Conservation (phyloP, 1,284 basidiomycete species). For the Marasmius tenuissimus region DNA sequence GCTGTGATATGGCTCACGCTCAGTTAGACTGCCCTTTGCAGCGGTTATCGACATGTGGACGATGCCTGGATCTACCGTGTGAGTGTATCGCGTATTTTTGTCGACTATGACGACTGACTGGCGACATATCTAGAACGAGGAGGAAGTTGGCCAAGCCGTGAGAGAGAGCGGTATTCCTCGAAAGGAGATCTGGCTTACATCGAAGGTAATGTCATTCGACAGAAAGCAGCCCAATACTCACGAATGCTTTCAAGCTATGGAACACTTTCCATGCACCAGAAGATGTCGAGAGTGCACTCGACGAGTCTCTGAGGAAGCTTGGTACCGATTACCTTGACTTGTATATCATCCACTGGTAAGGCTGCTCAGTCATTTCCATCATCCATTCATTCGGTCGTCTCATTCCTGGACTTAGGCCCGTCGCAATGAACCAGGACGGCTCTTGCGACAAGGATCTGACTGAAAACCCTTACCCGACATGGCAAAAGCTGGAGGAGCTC, state of each 20-base stretch:
- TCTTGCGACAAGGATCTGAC: slow-evolving; percentile 59
- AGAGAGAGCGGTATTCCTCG: slow-evolving; percentile 55
- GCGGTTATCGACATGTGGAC: slow-evolving; percentile 76
- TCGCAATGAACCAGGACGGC: slow-evolving; percentile 66
- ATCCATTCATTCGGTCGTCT: neutral
- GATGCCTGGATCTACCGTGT: slow-evolving; percentile 69
- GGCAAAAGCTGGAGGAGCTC: slow-evolving; percentile 81
- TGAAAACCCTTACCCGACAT: slow-evolving; percentile 76
- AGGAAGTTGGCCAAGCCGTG: slow-evolving; percentile 73
- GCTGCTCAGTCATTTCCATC: slow-evolving; percentile 15
- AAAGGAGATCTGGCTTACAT: slow-evolving; percentile 67
- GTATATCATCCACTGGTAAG: slow-evolving; percentile 82
- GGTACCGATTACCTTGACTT: slow-evolving; percentile 79
- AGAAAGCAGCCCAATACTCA: too few relatives aligned
- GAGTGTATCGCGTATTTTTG: slow-evolving; percentile 11
- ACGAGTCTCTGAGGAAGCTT: slow-evolving; percentile 66
- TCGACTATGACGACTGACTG: neutral
- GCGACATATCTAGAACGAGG: slow-evolving; percentile 56
- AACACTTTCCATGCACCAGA: slow-evolving; percentile 66
- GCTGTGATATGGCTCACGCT: too few relatives aligned
- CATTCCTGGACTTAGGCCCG: slow-evolving; percentile 42
- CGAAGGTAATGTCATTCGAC: slow-evolving; percentile 30
- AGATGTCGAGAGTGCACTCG: slow-evolving; percentile 65
- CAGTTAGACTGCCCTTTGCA: slow-evolving; percentile 38
- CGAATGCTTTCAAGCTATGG: slow-evolving; percentile 50